Percentiles rank a stretch among this genome's conserved stretches.
phyloP scores from a whole-genome alignment of 768 basidiomycete genomes.

The Phanerochaete carnosa region DNA sequence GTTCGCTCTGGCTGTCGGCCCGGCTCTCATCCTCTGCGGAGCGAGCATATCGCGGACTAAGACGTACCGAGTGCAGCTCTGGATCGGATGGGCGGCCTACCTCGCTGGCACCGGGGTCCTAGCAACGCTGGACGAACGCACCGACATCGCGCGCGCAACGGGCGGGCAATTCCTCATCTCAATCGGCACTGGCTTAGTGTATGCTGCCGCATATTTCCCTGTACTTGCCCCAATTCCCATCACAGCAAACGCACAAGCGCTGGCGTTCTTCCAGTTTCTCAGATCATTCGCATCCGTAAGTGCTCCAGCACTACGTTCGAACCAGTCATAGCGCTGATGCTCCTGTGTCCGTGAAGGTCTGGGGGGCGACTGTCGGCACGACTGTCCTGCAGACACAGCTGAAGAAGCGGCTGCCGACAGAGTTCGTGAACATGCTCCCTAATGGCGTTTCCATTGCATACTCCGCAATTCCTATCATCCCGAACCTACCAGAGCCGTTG shows the following conservation, averaged over 20 bases:
- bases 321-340: not conserved
- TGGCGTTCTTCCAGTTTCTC: slow-evolving; percentile 18
- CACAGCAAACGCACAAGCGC: slow-evolving; percentile 6
- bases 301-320: not conserved
- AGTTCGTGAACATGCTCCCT: slow-evolving; percentile 16
- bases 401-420: slow-evolving; percentile 20
- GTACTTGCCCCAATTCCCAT: slow-evolving; percentile 14
- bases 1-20: slow-evolving; percentile 1
- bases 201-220: slow-evolving; percentile 9
- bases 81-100: slow-evolving; percentile 8
- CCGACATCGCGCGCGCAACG: not conserved
- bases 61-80: slow-evolving; percentile 10
- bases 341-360: slow-evolving; percentile 16
- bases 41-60: slow-evolving; percentile 7
- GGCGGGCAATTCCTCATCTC: slow-evolving; percentile 8
- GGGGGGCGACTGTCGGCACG: slow-evolving; percentile 30
- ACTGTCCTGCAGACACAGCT: slow-evolving; percentile 32
- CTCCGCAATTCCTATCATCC: slow-evolving; percentile 20
- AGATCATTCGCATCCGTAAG: slow-evolving; percentile 10
- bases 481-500: slow-evolving; percentile 22
- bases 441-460: slow-evolving; percentile 19
- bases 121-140: not conserved
- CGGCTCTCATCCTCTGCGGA: not conserved
- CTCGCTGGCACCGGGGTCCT: slow-evolving; percentile 4
- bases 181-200: slow-evolving; percentile 6